These are phyloP conservation scores for Pilasporangium apinafurcum DNA, from an alignment of 352 stramenopile species.

Conservation along the genomic window DNA sequence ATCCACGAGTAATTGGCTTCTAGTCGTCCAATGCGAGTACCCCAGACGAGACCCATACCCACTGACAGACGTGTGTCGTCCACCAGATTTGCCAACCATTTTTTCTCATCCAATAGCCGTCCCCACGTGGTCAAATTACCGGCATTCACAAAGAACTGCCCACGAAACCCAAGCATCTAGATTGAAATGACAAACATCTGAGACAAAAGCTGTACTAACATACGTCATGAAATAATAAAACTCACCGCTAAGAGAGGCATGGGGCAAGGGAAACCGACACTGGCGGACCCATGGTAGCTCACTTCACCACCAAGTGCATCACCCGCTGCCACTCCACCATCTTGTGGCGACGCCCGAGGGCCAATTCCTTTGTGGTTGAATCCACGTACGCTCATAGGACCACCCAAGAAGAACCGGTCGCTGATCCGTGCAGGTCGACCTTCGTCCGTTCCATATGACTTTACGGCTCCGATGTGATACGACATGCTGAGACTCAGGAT, in stretches of 20 bases:
- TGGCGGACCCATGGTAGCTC: conserved; percentile 81
- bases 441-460: conserved; percentile 72
- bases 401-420: conserved; percentile 90
- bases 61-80: conserved; percentile 84
- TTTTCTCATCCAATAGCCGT: conserved; percentile 78
- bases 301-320: conserved; percentile 87
- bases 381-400: conserved; percentile 82
- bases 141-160: conserved; percentile 87
- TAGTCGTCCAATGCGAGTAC: conserved; percentile 79
- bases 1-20: conserved; percentile 92
- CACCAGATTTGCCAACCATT: conserved; percentile 86
- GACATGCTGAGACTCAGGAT: conserved; percentile 81
- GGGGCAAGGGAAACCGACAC: conserved; percentile 82
- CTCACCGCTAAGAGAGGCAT: conserved; percentile 76
- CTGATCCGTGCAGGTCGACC: conserved; percentile 82
- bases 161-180: conserved; percentile 77
- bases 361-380: conserved; percentile 90
- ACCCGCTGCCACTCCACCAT: conserved; percentile 75
- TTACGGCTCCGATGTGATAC: conserved; percentile 68
- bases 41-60: conserved; percentile 83
- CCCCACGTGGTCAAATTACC: conserved; percentile 88
- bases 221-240: conserved; percentile 1
- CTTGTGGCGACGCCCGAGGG: conserved; percentile 77
- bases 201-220: background rate
- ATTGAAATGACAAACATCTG: background rate